Percentiles rank a stretch among this genome's conserved stretches.
phyloP scores from a whole-genome alignment of 768 basidiomycete species.

The Serendipita sp. region DNA sequence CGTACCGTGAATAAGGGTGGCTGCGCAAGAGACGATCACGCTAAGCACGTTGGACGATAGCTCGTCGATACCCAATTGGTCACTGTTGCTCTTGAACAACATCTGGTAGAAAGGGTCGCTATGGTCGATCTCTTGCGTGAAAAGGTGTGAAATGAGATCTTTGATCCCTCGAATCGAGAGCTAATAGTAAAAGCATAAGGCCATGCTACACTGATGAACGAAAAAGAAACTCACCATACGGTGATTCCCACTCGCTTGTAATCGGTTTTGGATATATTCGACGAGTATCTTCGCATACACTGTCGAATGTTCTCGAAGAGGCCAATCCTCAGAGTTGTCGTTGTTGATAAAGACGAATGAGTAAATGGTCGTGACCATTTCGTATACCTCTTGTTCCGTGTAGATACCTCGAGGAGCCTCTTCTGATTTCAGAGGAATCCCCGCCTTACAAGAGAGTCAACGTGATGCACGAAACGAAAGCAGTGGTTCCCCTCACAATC shows the following conservation, averaged over 20 bases:
- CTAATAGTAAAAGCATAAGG: constrained; percentile 22
- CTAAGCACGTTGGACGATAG: constrained; percentile 56
- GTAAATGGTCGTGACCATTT: constrained; percentile 54
- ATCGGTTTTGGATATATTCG: constrained; percentile 35
- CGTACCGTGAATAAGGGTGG: constrained; percentile 53
- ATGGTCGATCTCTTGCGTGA: constrained; percentile 58
- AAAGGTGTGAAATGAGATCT: constrained; percentile 45
- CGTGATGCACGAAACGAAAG: background rate
- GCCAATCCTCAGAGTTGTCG: constrained; percentile 41
- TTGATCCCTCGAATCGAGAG: constrained; percentile 71
- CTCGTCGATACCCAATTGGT: constrained; percentile 30
- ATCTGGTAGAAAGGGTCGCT: constrained; percentile 18
- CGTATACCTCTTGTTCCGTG: constrained; percentile 43
- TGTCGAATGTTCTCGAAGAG: constrained; percentile 34
- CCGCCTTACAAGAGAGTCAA: constrained; percentile 31
- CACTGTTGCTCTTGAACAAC: constrained; percentile 9
- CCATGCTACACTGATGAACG: no score
- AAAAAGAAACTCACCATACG: constrained; percentile 19
- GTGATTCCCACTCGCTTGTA: constrained; percentile 27
- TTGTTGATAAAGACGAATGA: constrained; percentile 59
- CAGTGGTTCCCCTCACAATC: constrained; percentile 28
- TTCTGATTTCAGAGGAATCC: constrained; percentile 50
- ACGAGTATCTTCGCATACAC: constrained; percentile 37
- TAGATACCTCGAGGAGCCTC: constrained; percentile 37
- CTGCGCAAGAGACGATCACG: constrained; percentile 46